phyloP scores from a whole-genome alignment of 495 filamentous ascomycete genomes.

The Penicillium chermesinum region DNA sequence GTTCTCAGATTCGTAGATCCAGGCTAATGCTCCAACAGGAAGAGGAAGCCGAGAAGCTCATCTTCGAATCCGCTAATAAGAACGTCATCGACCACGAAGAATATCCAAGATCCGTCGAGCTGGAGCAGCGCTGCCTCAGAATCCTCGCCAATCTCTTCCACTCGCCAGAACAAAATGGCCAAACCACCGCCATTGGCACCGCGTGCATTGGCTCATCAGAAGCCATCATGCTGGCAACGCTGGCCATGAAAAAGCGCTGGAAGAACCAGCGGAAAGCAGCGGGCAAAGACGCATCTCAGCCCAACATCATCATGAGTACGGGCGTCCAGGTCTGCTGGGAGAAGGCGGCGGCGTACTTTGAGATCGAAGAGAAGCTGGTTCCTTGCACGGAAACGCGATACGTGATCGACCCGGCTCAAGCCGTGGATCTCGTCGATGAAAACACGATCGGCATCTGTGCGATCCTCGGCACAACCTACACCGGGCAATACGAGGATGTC shows the following conservation, averaged over 20 bases:
- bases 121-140: constrained; percentile 82
- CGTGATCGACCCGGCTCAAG: constrained; percentile 77
- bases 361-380: constrained; percentile 79
- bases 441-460: constrained; percentile 88
- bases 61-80: constrained; percentile 79
- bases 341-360: constrained; percentile 85
- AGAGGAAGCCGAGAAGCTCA: constrained; percentile 83
- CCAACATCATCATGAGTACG: constrained; percentile 85
- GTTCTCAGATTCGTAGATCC: neutral
- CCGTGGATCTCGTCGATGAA: constrained; percentile 76
- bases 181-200: constrained; percentile 65
- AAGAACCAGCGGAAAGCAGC: constrained; percentile 67
- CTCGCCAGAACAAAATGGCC: constrained; percentile 48
- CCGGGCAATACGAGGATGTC: constrained; percentile 86
- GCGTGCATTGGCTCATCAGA: constrained; percentile 80
- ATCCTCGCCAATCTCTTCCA: constrained; percentile 86
- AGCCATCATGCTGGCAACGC: constrained; percentile 79
- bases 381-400: constrained; percentile 74
- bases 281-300: constrained; percentile 63
- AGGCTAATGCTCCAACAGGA: constrained; percentile 43
- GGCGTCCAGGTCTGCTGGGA: constrained; percentile 94
- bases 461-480: constrained; percentile 85
- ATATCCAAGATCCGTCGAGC: constrained; percentile 79
- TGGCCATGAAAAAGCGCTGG: constrained; percentile 93
- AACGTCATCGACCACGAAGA: constrained; percentile 93